These are phyloP conservation scores for Roridomyces roridus DNA, from an alignment of 768 basidiomycete genomes.

Conservation along the genomic window DNA sequence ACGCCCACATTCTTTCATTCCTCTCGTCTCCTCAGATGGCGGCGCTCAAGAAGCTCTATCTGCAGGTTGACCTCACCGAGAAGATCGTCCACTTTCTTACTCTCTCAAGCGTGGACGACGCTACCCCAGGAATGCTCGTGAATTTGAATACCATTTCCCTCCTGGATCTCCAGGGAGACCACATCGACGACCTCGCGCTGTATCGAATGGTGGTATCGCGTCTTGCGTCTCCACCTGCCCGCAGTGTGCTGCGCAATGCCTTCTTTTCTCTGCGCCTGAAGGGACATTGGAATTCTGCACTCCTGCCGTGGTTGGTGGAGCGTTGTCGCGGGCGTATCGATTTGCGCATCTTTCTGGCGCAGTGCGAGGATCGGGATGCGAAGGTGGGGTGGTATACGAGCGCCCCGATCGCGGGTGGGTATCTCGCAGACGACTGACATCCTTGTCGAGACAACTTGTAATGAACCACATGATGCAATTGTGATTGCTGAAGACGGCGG, in stretches of 20 bases:
- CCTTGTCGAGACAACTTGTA: too few relatives aligned
- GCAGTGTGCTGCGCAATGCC: not conserved
- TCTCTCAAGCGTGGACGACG: conserved; percentile 8
- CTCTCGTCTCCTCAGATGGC: conserved; percentile 13
- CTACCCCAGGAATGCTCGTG: conserved; percentile 7
- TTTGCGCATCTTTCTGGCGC: conserved; percentile 15
- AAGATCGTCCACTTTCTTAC: conserved; percentile 14
- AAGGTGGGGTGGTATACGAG: conserved; percentile 21
- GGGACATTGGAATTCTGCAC: conserved; percentile 15
- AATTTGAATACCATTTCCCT: conserved; percentile 12
- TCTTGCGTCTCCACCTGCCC: not conserved
- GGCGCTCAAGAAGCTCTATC: conserved; percentile 13
- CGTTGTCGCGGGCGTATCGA: conserved; percentile 19
- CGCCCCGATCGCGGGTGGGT: conserved; percentile 20
- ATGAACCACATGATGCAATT: too few relatives aligned
- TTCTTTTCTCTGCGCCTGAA: conserved; percentile 19
- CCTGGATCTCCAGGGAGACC: conserved; percentile 4
- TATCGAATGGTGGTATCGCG: conserved; percentile 25
- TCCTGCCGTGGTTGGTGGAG: conserved; percentile 23
- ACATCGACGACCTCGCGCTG: conserved; percentile 21
- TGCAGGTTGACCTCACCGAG: conserved; percentile 20
- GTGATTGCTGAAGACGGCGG: conserved; percentile 88
- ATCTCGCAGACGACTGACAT: conserved; percentile 16
- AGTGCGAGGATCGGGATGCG: conserved; percentile 4
- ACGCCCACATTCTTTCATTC: conserved; percentile 1